Percentiles rank a stretch among this genome's conserved stretches.
Evolutionary conservation across 2,329 filamentous ascomycete genomes (phyloP).

Genomic region (Trichophyton benhamiae): DNA sequence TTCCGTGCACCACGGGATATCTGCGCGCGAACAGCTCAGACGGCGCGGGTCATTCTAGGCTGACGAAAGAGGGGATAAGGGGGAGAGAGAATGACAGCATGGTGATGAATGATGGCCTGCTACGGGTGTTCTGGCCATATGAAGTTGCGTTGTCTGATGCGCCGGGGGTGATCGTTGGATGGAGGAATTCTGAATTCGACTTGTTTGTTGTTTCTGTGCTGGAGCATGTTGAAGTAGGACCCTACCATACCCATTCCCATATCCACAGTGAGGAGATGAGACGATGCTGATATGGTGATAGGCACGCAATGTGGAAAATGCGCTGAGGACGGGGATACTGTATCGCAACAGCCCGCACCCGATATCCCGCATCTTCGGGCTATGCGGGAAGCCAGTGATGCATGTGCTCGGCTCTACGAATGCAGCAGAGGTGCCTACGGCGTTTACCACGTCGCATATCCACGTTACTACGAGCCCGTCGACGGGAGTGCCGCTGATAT

Average conservation of each 20-base stretch:
- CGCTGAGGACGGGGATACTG: constrained; percentile 69
- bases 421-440: constrained; percentile 34
- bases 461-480: constrained; percentile 44
- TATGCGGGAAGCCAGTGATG: constrained; percentile 72
- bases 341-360: constrained; percentile 73
- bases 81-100: constrained; percentile 42
- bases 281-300: constrained; percentile 23
- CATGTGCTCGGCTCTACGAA: constrained; percentile 81
- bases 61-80: constrained; percentile 12
- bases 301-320: constrained; percentile 73
- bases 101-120: constrained; percentile 64
- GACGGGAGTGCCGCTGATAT: constrained; percentile 55
- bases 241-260: not conserved
- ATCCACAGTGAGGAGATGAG: not conserved
- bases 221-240: constrained; percentile 74
- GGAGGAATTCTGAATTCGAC: constrained; percentile 85
- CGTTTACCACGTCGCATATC: constrained; percentile 58
- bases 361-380: constrained; percentile 64
- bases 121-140: constrained; percentile 97
- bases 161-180: constrained; percentile 83
- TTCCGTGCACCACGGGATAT: constrained; percentile 65
- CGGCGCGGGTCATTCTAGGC: constrained; percentile 81
- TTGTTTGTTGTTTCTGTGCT: constrained; percentile 81
- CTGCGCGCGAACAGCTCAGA: constrained; percentile 86
- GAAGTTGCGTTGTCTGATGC: constrained; percentile 61